Conservation (phyloP, 1,139 yeast species). For the Protomyces inundatus region DNA sequence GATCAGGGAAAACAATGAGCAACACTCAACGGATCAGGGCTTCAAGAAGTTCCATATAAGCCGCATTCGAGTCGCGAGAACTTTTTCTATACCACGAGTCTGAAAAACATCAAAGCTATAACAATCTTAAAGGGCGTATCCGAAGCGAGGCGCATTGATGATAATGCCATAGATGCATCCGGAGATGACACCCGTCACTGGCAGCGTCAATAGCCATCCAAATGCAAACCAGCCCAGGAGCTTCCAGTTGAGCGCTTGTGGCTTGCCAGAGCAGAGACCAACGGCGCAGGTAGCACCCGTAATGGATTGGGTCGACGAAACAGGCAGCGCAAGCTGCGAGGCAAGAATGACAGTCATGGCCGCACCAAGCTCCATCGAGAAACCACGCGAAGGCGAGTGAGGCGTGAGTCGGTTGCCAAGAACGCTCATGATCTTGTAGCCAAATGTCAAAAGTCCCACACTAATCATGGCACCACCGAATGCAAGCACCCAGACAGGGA, state of each 20-base stretch:
- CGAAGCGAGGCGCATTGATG: conserved; percentile 55
- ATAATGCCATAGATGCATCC: conserved; percentile 63
- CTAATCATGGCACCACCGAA: conserved; percentile 64
- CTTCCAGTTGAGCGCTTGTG: conserved; percentile 68
- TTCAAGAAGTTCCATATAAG: too few relatives aligned
- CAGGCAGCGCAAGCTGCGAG: conserved; percentile 63
- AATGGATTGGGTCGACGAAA: conserved; percentile 75
- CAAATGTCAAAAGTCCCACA: conserved; percentile 66
- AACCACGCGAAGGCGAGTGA: conserved; percentile 75
- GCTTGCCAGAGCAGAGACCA: conserved; percentile 63
- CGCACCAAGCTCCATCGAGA: conserved; percentile 70
- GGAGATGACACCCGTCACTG: conserved; percentile 66
- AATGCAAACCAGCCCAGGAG: conserved; percentile 65
- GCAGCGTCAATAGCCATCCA: conserved; percentile 70
- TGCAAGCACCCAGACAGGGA: conserved; percentile 66
- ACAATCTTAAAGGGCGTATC: too few relatives aligned
- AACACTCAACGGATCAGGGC: too few relatives aligned
- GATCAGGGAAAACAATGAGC: too few relatives aligned
- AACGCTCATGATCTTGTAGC: conserved; percentile 64
- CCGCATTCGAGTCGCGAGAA: too few relatives aligned
- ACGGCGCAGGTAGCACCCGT: conserved; percentile 74
- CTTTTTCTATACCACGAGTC: too few relatives aligned
- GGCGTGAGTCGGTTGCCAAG: conserved; percentile 70
- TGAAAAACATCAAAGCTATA: too few relatives aligned
- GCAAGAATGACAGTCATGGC: conserved; percentile 73